Evolutionary conservation across 1,139 yeast genomes (phyloP).

Genomic region (Suhomyces ambrosiae): DNA sequence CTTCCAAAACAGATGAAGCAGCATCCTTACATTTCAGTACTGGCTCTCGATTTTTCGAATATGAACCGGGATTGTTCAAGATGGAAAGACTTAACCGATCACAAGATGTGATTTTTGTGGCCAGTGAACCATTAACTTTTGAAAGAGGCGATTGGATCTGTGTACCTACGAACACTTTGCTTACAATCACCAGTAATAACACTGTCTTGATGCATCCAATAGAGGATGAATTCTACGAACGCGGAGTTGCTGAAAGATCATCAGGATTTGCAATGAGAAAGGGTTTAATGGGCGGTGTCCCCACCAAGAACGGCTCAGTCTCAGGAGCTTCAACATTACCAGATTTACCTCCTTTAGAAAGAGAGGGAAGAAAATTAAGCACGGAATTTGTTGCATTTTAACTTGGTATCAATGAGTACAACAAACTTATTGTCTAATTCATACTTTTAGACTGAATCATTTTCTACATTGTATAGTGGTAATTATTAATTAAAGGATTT

Average conservation of each 20-base stretch:
- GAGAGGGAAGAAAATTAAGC: constrained; percentile 66
- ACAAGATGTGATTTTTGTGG: constrained; percentile 93
- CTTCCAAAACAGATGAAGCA: constrained; percentile 90
- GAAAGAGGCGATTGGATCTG: constrained; percentile 98
- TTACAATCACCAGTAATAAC: constrained; percentile 77
- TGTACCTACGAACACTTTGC: constrained; percentile 86
- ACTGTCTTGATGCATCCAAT: constrained; percentile 91
- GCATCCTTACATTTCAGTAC: constrained; percentile 94
- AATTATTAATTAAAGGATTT: constrained; percentile 5
- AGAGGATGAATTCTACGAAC: constrained; percentile 82
- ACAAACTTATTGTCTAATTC: too few relatives aligned
- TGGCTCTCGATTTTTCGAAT: constrained; percentile 88
- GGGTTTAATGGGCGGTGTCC: constrained; percentile 80
- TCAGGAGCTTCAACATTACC: constrained; percentile 40
- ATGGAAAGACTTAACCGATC: constrained; percentile 93
- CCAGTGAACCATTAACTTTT: constrained; percentile 94
- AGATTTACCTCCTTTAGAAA: constrained; percentile 79
- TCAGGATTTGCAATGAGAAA: constrained; percentile 84
- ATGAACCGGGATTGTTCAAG: constrained; percentile 84
- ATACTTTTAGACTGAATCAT: too few relatives aligned
- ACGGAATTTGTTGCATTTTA: constrained; percentile 7
- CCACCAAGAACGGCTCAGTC: constrained; percentile 23
- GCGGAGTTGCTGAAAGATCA: constrained; percentile 65
- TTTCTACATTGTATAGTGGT: too few relatives aligned
- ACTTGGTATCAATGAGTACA: too few relatives aligned